Evolutionary conservation across 768 basidiomycete species (phyloP), one percentile per base, ranked within the genome.

Genomic region (Leccinum incarnatum): DNA sequence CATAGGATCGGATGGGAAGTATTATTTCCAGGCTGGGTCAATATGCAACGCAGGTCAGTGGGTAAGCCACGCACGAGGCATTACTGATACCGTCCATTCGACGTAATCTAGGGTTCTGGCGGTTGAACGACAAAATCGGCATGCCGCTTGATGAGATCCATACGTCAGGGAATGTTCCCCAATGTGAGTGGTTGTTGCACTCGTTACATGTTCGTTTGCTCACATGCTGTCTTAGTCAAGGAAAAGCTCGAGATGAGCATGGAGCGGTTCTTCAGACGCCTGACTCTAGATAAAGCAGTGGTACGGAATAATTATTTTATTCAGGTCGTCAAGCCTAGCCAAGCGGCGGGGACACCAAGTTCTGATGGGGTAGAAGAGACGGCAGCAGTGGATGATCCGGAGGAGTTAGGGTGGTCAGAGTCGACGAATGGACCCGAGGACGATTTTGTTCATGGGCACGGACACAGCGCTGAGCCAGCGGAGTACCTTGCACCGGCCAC

Each of bases 71-170:
- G 25, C 46, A 27, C 29, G 42, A 27, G 29, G 37, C 12, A 30
- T 52, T 7, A 36, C 53, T 60, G 48, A 59, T 51, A 9, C 15
- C 4, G 53, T 46, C 3, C 9, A 51, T 53, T 21, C 37, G 4
- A 60, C 59, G 56, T 60, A 46, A 60, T 34, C 45, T 65, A 88
- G 90, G 90, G 23, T 86, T 83, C 61, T 91, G 90, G 91, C 79
- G 89, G 17, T 78, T 91, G 74, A 69, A 80, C 62, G 89, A 91
- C 72, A 91, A 91, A 74, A 82, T 89, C 55, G 91, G 89, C 7
- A 75, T 85, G 65, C 77, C 84, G 21, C 74, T 91, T 37, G 85
- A 89, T 55, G 84, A 89, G 55, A 90, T 91, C 46, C 89, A 92
- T 72, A 72, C 76, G 55, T 77, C 79, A 27, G 89, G 91, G 27